phyloP scores from a whole-genome alignment of 2,329 filamentous ascomycete species.

The Davidsoniella eucalypti region DNA sequence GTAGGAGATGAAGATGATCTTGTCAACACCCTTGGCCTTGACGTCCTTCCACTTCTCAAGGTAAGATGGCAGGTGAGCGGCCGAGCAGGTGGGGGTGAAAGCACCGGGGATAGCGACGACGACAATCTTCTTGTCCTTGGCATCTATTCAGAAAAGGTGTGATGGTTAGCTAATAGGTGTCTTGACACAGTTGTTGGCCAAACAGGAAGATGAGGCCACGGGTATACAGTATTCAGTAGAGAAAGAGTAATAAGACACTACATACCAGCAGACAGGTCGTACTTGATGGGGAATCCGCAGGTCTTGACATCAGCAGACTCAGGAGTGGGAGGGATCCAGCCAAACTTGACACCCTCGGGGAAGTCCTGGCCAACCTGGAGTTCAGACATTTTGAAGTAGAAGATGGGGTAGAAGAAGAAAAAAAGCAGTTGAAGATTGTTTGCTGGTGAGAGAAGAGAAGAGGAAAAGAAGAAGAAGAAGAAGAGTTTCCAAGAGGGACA shows the following conservation, averaged over 20 bases:
- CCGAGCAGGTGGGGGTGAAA: conserved; percentile 78
- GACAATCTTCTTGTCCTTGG: conserved; percentile 39
- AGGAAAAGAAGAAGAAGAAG: not conserved
- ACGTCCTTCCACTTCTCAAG: conserved; percentile 53
- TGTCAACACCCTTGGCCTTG: conserved; percentile 66
- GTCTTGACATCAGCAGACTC: conserved; percentile 52
- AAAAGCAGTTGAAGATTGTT: not conserved
- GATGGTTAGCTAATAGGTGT: conserved; percentile 2
- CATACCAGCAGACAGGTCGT: conserved; percentile 60
- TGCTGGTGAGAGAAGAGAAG: not conserved
- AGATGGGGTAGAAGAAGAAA: conserved; percentile 5
- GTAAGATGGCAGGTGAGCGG: conserved; percentile 66
- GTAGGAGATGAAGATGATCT: conserved; percentile 64
- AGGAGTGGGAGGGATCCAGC: conserved; percentile 61
- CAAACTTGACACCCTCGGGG: conserved; percentile 66
- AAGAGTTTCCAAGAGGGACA: not conserved
- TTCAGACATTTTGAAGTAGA: conserved; percentile 32
- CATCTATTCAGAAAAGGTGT: conserved; percentile 23
- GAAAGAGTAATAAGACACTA: conserved; percentile 4
- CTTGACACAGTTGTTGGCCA: not conserved
- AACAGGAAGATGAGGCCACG: not conserved
- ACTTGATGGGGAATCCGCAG: conserved; percentile 64
- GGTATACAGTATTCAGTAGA: not conserved
- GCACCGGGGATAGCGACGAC: conserved; percentile 47
- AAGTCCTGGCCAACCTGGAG: conserved; percentile 72